phyloP scores from a whole-genome alignment of 768 basidiomycete species.

The Auriscalpium vulgare region DNA sequence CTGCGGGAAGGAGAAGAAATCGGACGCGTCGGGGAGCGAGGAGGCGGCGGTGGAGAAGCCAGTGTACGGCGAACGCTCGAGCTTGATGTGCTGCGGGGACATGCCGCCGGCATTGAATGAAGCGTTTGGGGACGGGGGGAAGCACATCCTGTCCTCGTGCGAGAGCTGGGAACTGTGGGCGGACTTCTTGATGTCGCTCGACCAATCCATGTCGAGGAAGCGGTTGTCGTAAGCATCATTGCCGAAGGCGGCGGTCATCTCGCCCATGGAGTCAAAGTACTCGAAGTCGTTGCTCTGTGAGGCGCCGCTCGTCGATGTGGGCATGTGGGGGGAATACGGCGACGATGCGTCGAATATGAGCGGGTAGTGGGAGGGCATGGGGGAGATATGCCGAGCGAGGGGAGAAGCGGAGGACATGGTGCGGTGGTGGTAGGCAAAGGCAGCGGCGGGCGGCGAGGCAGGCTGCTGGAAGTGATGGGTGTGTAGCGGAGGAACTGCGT shows the following conservation, averaged over 20 bases:
- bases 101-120: neutral
- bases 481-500: neutral
- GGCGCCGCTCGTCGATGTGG: neutral
- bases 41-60: neutral
- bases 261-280: neutral
- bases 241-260: neutral
- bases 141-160: neutral
- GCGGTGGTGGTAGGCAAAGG: neutral
- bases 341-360: neutral
- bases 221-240: neutral
- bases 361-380: neutral
- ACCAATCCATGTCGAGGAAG: neutral
- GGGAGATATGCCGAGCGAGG: neutral
- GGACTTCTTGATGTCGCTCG: neutral
- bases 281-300: neutral
- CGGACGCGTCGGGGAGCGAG: neutral
- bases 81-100: neutral
- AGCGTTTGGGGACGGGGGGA: neutral
- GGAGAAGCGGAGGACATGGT: neutral
- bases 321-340: neutral
- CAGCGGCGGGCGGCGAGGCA: neutral
- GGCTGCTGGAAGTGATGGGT: neutral
- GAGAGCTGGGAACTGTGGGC: neutral
- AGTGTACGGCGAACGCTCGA: neutral
- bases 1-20: neutral